Evolutionary conservation across 2,329 filamentous ascomycete genomes (phyloP), one percentile per base, ranked within the genome.

Genomic region (Alternaria metachromatica): DNA sequence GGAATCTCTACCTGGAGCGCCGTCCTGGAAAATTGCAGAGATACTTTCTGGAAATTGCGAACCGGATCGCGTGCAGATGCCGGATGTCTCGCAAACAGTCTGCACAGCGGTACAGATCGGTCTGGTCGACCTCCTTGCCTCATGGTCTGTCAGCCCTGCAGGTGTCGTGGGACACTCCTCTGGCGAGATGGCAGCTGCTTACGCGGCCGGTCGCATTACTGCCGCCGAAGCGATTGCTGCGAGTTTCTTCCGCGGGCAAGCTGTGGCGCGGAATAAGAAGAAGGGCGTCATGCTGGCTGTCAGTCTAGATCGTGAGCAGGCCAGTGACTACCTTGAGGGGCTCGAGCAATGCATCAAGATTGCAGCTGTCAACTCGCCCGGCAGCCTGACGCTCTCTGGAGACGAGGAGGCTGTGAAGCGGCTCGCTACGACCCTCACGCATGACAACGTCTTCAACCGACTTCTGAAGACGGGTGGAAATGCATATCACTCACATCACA

Each of bases 371-470:
- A 75, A 77, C 55, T 73, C 71, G 15, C 71, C 72, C 15, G 25
- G 50, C 4, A 72, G 73, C 28, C 58, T 72, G 4, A 77, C 73
- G 1, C 15, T 76, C 2, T 70, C 68, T 18, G 73, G 74, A 8
- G 66, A 72, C 18, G 51, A 44, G 3, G 26, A n/a, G 10, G 56
- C 41, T 13, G 25, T 63, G 10, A 12, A 51, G n/a, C 0, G 76
- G 86, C 88, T 70, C 86, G 72, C 79, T 1, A 80, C 67, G 30
- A 11, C 13, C 6, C 37, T 70, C 1, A 21, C 55, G 2, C 5
- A 45, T 4, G 21, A 67, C 5, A 56, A 49, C 4, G 25, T 68
- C 8, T 72, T 69, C 45, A 57, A 46, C 25, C 21, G 67, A 8
- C 7, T 64, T 6, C 62, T 72, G 2, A 59, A 66, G 21, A 72